phyloP scores from a whole-genome alignment of 78 protist genomes.

The Dictyostelium firmibasis region DNA sequence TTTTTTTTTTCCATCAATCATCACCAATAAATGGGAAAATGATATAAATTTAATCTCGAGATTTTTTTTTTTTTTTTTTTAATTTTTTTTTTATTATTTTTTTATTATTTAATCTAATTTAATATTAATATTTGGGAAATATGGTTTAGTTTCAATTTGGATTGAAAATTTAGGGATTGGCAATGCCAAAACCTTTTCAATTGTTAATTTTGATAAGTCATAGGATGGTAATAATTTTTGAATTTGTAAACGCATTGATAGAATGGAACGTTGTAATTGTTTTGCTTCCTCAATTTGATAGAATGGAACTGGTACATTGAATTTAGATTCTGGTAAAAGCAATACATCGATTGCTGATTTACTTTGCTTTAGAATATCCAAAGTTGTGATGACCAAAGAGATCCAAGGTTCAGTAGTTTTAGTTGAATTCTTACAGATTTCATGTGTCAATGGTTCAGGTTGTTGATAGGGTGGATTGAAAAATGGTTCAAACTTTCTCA shows the following conservation, averaged over 20 bases:
- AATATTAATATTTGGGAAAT: constrained; percentile 35
- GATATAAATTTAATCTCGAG: no score
- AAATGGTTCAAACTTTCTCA: constrained; percentile 53
- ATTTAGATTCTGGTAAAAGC: not conserved
- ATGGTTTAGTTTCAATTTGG: constrained; percentile 1
- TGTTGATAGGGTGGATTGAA: constrained; percentile 57
- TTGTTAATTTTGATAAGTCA: not conserved
- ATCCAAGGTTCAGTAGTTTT: not conserved
- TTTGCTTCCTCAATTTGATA: constrained; percentile 22
- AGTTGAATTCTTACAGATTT: not conserved
- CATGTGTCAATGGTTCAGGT: constrained; percentile 53
- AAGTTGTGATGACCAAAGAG: not conserved
- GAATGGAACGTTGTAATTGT: not conserved
- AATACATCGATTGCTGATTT: not conserved
- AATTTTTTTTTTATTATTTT: not conserved
- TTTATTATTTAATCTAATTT: not conserved
- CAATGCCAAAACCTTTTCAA: not conserved
- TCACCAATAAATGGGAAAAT: no score
- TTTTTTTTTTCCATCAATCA: no score
- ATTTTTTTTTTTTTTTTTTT: not conserved
- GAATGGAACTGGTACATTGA: not conserved
- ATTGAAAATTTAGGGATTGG: constrained; percentile 10
- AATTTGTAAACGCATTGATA: not conserved
- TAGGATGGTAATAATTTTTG: constrained; percentile 18
- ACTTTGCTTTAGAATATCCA: not conserved